Evolutionary conservation across 2,329 filamentous ascomycete species (phyloP).

Genomic region (Pseudohalonectria lignicola): DNA sequence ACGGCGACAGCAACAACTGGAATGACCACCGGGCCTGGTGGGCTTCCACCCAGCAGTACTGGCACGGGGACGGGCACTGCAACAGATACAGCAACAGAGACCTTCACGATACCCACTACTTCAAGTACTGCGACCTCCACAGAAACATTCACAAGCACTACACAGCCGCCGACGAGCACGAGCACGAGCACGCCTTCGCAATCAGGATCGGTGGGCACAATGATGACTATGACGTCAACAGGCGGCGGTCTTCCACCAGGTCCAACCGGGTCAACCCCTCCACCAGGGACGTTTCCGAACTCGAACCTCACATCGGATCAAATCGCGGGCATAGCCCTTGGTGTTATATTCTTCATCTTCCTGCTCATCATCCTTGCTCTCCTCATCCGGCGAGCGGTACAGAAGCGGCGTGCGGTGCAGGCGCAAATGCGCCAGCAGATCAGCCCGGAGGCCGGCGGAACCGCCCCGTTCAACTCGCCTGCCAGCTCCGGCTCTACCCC

Average conservation of each 20-base stretch:
- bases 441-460: slow-evolving; percentile 4
- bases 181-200: background rate
- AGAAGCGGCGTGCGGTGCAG: slow-evolving; percentile 39
- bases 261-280: background rate
- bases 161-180: background rate
- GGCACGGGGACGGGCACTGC: background rate
- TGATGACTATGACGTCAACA: background rate
- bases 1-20: slow-evolving; percentile 1
- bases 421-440: slow-evolving; percentile 28
- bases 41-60: background rate
- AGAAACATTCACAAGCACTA: background rate
- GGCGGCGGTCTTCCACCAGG: too few species aligned
- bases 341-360: slow-evolving; percentile 12
- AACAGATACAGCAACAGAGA: background rate
- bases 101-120: background rate
- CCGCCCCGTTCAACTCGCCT: slow-evolving; percentile 2
- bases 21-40: background rate
- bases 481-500: slow-evolving; percentile 4
- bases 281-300: background rate
- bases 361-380: slow-evolving; percentile 11
- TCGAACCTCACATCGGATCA: slow-evolving; percentile 12
- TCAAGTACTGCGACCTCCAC: background rate
- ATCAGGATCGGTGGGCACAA: background rate
- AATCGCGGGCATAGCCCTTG: slow-evolving; percentile 17
- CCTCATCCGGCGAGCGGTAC: slow-evolving; percentile 12